Evolutionary conservation across 352 stramenopile genomes (phyloP), one percentile per base, ranked within the genome.

Genomic region (Phytophthora pseudosyringae): DNA sequence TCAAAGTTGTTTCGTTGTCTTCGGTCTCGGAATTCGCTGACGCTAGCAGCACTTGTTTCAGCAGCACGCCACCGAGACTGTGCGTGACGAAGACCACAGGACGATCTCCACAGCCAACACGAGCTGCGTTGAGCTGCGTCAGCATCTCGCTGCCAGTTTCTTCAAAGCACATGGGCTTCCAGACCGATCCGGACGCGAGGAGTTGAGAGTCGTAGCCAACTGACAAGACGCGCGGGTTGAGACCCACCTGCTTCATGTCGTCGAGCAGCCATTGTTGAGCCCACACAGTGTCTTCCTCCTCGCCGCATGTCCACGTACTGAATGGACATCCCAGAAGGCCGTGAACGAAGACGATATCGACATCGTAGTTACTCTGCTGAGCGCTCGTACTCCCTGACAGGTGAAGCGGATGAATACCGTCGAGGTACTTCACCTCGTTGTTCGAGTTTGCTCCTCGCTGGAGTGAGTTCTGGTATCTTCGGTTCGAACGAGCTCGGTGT

Each of bases 41-140:
- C 40, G 91, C 76, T 26, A 91, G 67, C 21, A 95, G 75, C 49
- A 95, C 77, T 58, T 95, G 83, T 61, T 95, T 95, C 9, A 95
- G 58, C 31, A 95, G 58, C 5, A 94, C 73, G 6, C 87, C 87
- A n/a, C 87, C 87, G n/a, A 95, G 79, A 60, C 81, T 93, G 59
- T 95, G 87, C 5, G 86, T 93, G 38, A 95, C 84, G 67, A 95
- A 95, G 10, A 94, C 75, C 7, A 95, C 83, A 0, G 87, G 87
- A 7, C 85, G 83, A 28, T 81, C 69, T 8, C 66, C 72, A 45
- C 68, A 72, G 25, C 87, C 87, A 5, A 95, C 81, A 9, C 77
- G 74, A 1, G 87, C 87, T 0, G 80, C 78, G 18, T 83, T 57
- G 3, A 95, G 53, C 62, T 91, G 87, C 5, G 69, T 61, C 5